Evolutionary conservation across 179 eudicot genomes (phyloP).

Genomic region (Spergularia azorica): DNA sequence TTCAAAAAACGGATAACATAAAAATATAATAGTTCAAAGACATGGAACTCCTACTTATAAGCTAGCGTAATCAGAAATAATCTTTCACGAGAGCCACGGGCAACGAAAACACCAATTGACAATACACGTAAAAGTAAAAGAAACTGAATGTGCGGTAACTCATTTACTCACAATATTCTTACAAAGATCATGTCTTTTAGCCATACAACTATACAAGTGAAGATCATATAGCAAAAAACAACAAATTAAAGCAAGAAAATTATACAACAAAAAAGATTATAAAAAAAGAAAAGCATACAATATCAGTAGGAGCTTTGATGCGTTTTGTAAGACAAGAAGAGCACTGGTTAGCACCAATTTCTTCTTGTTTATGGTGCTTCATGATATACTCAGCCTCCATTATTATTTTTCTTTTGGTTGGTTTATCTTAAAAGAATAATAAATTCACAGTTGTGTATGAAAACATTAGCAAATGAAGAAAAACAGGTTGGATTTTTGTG

Average conservation of each 20-base stretch:
- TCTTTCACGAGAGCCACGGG: too few species aligned
- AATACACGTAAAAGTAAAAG: too few species aligned
- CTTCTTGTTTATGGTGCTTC: slow-evolving; percentile 52
- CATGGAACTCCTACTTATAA: too few species aligned
- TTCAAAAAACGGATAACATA: too few species aligned
- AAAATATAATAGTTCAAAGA: too few species aligned
- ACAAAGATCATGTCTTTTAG: slow-evolving; percentile 4
- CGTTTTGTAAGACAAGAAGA: slow-evolving; percentile 58
- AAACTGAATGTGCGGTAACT: too few species aligned
- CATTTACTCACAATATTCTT: too few species aligned
- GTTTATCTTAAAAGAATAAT: neutral
- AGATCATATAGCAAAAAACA: neutral
- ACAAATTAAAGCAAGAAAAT: neutral
- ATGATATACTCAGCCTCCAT: slow-evolving; percentile 47
- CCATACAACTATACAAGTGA: neutral
- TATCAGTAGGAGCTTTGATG: slow-evolving; percentile 69
- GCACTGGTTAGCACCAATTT: slow-evolving; percentile 49
- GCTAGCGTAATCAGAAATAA: too few species aligned
- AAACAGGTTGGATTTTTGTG: neutral
- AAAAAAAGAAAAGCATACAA: slow-evolving; percentile 34
- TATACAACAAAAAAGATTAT: neutral
- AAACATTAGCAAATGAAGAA: neutral
- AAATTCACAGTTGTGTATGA: neutral
- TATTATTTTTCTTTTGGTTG: neutral
- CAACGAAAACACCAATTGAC: too few species aligned